Base-by-base conservation (phyloP, 441 rosid genomes). In the Codiaeum variegatum region DNA sequence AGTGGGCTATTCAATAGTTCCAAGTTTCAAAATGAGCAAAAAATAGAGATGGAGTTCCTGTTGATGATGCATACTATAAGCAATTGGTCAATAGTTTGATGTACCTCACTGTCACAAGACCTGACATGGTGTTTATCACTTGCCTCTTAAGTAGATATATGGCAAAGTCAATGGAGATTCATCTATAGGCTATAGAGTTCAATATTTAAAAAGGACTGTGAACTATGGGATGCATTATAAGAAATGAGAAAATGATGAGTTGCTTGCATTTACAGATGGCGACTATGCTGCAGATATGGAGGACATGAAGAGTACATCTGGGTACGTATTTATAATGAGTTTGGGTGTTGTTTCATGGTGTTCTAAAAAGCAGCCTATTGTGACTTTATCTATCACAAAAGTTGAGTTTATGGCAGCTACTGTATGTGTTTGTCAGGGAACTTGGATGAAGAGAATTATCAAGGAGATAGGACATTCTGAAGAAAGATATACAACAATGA, bases 1-100 rank as follows among this genome's bases (percentile, higher is more conserved):
- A 1, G 31, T 55, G 12, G 23, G 69, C 3, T 63, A 23, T 70
- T 66, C 23, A 54, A 52, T 76, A 42, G 70, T 21, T 70, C 11
- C 40, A 40, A 9, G 67, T 63, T 64, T 54, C 28, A 70, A 63
- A 56, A 6, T 56, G 0, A 44, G 66, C 4, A 70, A 3, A 31
- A 40, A 70, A 36, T 0, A 6, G 13, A 63, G 29, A n/a, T n/a
- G n/a, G n/a, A n/a, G n/a, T n/a, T n/a, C n/a, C n/a, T n/a, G n/a
- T n/a, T n/a, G 58, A 75, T 69, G 74, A 62, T 6, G 62, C 34
- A 0, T 68, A 68, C 7, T 75, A 46, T 42, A 69, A 47, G 46
- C 65, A 56, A 16, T 0, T 66, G 0, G 54, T 66, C 21, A 47
- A 72, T 0, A 55, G 59, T 21, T 21, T 70, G 15, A 21, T 70